Evolutionary conservation across 179 eudicot genomes (phyloP).

Genomic region (Corrigiola litoralis): DNA sequence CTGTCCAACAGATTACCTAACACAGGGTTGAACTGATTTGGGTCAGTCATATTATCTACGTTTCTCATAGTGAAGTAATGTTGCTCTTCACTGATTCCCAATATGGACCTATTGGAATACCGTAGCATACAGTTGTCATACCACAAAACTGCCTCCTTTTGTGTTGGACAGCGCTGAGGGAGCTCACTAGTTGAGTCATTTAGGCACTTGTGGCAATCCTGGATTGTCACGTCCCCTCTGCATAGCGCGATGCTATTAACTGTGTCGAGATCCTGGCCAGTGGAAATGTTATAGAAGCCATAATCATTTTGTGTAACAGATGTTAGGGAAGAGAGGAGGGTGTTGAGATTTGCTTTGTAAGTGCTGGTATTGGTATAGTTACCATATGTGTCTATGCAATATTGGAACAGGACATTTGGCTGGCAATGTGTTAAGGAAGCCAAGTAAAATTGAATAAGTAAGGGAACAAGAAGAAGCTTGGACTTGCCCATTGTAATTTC

Average conservation of each 20-base stretch:
- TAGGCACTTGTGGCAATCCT: constrained; percentile 19
- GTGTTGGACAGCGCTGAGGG: constrained; percentile 26
- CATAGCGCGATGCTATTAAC: constrained; percentile 24
- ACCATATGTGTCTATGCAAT: constrained; percentile 6
- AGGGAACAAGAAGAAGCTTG: neutral
- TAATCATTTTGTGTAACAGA: neutral
- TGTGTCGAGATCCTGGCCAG: constrained; percentile 15
- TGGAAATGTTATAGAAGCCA: constrained; percentile 25
- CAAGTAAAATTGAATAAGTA: neutral
- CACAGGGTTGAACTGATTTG: constrained; percentile 13
- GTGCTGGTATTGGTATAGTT: constrained; percentile 29
- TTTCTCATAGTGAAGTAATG: neutral
- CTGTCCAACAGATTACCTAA: constrained; percentile 12
- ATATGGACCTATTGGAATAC: constrained; percentile 21
- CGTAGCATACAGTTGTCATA: constrained; percentile 32
- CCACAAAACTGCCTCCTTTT: constrained; percentile 35
- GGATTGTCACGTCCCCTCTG: constrained; percentile 19
- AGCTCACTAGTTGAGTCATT: constrained; percentile 6
- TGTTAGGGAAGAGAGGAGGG: constrained; percentile 24
- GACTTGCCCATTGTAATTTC: neutral
- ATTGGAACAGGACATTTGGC: neutral
- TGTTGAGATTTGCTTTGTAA: constrained; percentile 33
- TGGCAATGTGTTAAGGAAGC: neutral
- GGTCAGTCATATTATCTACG: neutral
- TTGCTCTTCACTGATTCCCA: neutral